A percentile compares a stretch with the other conserved stretches of the same genome.
Conservation (phyloP, 305 asterid species). For the Withania somnifera region DNA sequence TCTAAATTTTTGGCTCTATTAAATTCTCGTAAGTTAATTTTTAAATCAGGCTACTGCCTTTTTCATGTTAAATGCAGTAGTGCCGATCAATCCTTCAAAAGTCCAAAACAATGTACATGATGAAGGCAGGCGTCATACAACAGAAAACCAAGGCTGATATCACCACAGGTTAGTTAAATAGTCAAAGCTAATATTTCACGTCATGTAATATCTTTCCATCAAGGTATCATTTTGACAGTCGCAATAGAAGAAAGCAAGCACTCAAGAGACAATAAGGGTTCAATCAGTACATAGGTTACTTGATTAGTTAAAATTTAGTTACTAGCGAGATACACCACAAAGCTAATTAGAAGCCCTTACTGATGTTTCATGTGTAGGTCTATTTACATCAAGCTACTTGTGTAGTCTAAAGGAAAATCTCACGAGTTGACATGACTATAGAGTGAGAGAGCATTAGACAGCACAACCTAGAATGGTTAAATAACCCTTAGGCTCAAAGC, state of each 20-base stretch:
- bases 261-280: background rate
- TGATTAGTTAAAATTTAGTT: too few species aligned
- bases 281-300: background rate
- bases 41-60: background rate
- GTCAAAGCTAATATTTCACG: background rate
- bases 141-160: background rate
- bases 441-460: background rate
- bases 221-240: background rate
- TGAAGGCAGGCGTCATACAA: background rate
- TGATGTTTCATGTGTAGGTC: background rate
- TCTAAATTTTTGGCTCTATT: background rate
- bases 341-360: background rate
- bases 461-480: background rate
- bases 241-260: background rate
- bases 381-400: background rate
- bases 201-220: background rate
- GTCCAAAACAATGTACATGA: background rate
- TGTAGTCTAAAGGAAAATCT: background rate
- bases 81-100: background rate
- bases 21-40: background rate
- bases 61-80: background rate
- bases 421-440: background rate
- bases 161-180: background rate
- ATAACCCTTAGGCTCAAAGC: background rate
- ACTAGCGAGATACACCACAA: too few species aligned